A percentile compares a stretch with the other conserved stretches of the same genome.
These are phyloP conservation scores for Botrytis byssoidea DNA, from an alignment of 2,329 filamentous ascomycete genomes.

Conservation along the genomic window DNA sequence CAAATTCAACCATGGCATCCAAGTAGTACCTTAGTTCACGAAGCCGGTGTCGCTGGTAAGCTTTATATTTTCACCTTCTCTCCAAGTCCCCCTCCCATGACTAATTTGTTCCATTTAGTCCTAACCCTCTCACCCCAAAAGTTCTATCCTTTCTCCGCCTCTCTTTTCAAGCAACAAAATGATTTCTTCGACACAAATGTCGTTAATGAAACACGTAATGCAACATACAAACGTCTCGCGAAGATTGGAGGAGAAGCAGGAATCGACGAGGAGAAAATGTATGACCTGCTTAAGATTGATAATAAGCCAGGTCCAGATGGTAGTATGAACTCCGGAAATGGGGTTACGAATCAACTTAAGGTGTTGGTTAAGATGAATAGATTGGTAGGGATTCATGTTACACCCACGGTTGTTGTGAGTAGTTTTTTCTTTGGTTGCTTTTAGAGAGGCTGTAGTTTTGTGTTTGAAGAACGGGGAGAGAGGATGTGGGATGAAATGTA, in stretches of 20 bases:
- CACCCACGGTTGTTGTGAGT: conserved; percentile 70
- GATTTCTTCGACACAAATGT: conserved; percentile 83
- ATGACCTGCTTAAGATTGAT: conserved; percentile 64
- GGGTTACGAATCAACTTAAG: conserved; percentile 82
- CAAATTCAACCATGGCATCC: conserved; percentile 97
- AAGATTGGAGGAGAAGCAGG: conserved; percentile 67
- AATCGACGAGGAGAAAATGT: conserved; percentile 68
- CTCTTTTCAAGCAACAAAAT: conserved; percentile 61
- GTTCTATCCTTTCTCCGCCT: conserved; percentile 75
- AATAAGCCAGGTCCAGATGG: conserved; percentile 67
- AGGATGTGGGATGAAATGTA: fast-evolving
- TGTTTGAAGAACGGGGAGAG: neutral
- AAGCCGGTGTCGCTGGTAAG: conserved; percentile 71
- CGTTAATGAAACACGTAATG: conserved; percentile 79
- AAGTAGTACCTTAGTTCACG: conserved; percentile 75
- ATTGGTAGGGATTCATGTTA: conserved; percentile 81
- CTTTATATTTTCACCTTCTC: neutral
- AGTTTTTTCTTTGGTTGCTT: neutral
- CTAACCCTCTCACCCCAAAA: conserved; percentile 48
- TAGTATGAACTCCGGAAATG: conserved; percentile 73
- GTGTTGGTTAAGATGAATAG: conserved; percentile 76
- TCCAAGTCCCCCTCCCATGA: neutral
- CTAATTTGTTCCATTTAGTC: neutral
- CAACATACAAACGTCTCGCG: conserved; percentile 77
- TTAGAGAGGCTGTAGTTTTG: no score